Conservation (phyloP, 2,329 filamentous ascomycete species). For the Aspergillus thermomutatus region DNA sequence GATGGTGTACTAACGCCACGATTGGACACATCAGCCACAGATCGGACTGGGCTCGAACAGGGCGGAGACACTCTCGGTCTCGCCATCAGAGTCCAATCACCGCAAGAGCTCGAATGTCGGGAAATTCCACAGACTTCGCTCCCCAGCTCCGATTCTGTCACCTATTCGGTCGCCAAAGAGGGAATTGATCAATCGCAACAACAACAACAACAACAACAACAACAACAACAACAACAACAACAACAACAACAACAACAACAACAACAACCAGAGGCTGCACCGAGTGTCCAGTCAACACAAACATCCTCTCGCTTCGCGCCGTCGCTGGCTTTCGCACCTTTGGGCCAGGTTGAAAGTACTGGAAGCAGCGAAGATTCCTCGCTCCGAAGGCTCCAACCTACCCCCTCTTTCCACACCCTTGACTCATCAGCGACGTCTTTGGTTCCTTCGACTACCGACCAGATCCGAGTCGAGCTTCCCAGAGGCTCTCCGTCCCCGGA, state of each 20-base stretch:
- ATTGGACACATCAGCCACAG: conserved; percentile 12
- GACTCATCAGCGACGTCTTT: conserved; percentile 39
- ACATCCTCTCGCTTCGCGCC: conserved; percentile 12
- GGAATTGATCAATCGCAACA: conserved; percentile 8
- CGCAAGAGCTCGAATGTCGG: conserved; percentile 23
- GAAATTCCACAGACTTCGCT: conserved; percentile 31
- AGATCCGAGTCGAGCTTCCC: conserved; percentile 16
- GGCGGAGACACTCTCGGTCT: conserved; percentile 40
- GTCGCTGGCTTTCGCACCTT: conserved; percentile 12
- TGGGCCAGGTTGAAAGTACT: conserved; percentile 23
- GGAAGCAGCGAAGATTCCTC: conserved; percentile 39
- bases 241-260: too few species aligned
- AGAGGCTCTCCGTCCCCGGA: conserved; percentile 35
- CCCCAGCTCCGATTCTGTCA: conserved; percentile 24
- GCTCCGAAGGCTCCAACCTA: conserved; percentile 26
- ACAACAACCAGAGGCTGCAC: background rate
- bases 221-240: too few species aligned
- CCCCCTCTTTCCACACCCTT: conserved; percentile 29
- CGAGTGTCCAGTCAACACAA: conserved; percentile 8
- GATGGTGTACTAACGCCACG: conserved; percentile 27
- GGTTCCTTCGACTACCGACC: conserved; percentile 28
- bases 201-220: conserved; percentile 1
- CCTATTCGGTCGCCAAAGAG: conserved; percentile 6
- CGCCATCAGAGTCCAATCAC: conserved; percentile 39
- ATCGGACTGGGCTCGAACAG: conserved; percentile 24